phyloP scores from a whole-genome alignment of 2,329 filamentous ascomycete genomes.

The Colletotrichum plurivorum region DNA sequence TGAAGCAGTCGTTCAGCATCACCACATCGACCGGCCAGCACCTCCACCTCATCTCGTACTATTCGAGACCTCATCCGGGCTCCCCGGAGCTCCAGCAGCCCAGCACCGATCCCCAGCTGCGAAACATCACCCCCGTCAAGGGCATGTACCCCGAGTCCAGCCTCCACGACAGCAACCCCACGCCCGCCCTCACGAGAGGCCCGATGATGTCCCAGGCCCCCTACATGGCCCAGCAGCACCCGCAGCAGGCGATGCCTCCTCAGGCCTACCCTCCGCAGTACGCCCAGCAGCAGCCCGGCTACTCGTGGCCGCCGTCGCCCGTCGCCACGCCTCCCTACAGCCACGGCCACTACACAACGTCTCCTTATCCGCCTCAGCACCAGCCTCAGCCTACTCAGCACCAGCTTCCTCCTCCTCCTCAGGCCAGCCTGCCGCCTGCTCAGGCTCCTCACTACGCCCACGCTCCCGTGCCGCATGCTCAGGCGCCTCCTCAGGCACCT shows the following conservation, averaged over 20 bases:
- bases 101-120: slow-evolving; percentile 82
- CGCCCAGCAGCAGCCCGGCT: slow-evolving; percentile 54
- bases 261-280: slow-evolving; percentile 58
- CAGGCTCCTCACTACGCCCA: slow-evolving; percentile 50
- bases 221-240: slow-evolving; percentile 45
- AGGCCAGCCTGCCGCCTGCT: slow-evolving; percentile 44
- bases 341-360: slow-evolving; percentile 60
- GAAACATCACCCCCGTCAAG: slow-evolving; percentile 88
- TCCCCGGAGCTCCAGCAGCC: slow-evolving; percentile 84
- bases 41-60: slow-evolving; percentile 98
- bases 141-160: slow-evolving; percentile 98
- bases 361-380: slow-evolving; percentile 49
- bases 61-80: slow-evolving; percentile 82
- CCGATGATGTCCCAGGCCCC: slow-evolving; percentile 70
- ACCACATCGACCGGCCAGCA: slow-evolving; percentile 91
- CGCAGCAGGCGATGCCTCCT: slow-evolving; percentile 54
- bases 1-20: slow-evolving; percentile 99
- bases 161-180: slow-evolving; percentile 85
- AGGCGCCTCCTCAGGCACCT: slow-evolving; percentile 3
- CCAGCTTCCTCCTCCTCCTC: slow-evolving; percentile 42
- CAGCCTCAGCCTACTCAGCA: slow-evolving; percentile 28
- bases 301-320: slow-evolving; percentile 70
- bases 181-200: slow-evolving; percentile 84
- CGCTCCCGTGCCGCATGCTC: neutral
- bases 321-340: slow-evolving; percentile 67